Base-by-base conservation (phyloP, 2,329 filamentous ascomycete genomes). In the Colletotrichum abscissum region DNA sequence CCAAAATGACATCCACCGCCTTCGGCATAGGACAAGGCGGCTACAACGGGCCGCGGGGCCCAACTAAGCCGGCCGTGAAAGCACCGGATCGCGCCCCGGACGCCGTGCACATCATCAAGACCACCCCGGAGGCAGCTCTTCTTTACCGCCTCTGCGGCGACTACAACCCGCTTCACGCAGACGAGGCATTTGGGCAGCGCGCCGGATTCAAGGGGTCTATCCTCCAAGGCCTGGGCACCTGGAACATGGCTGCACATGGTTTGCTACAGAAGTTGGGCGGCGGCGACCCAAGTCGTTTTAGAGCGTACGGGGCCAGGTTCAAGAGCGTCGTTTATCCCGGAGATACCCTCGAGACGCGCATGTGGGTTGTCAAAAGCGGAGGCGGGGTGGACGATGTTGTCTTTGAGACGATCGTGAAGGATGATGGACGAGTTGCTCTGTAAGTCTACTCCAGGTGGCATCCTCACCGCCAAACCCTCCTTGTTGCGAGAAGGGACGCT, bases 101-200 rank as follows among this genome's bases (percentile, higher is more conserved):
- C 67, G 82, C 81, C 2, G 77, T 82, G 12, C 77, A 84, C 64
- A 78, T 77, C 5, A 81, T 82, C 33, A 76, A 82, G 71, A 86
- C 85, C 0, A 83, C 79, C 0, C 78, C 79, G 1, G 84, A 86
- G 75, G 78, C 78, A 5, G 82, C 83, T 0, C 77, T 86, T 2
- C 77, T 87, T 0, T 86, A 87, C 65, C 78, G 85, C 2, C 77
- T 88, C 11, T 86, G 84, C 74, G 86, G 86, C 0, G 86, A 87
- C 72, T 87, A 87, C 76, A 87, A 87, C 73, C 86, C 86, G 7
- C 78, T 86, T 58, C 85, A 86, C 75, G 85, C 81, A 1, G 83
- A 84, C 63, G 83, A 84, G n/a, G 81, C 78, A 19, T 84, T 84
- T 55, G 84, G 84, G 1, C 77, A 78, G 73, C 79, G 80, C 6